Base-by-base conservation (phyloP, 495 filamentous ascomycete genomes). In the Aspergillus sclerotiicarbonarius region DNA sequence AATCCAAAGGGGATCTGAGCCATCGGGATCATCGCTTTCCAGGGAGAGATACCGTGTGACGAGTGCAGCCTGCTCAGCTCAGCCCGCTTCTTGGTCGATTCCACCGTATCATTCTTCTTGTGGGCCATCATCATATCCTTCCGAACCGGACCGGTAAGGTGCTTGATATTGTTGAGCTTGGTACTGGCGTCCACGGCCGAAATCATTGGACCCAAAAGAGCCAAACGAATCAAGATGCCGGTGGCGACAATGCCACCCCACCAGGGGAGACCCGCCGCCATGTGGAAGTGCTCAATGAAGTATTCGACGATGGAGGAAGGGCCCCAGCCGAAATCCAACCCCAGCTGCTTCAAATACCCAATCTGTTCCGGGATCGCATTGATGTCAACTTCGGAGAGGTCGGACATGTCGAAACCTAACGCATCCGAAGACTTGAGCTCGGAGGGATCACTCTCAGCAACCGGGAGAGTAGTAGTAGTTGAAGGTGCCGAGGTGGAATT, bases 311-410 rank as follows among this genome's bases (percentile, higher is more conserved):
- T 57, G 1, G 84, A 66, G 0, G 90, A 87, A 3, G 87, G 80
- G 20, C 94, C 92, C 77, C 77, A 91, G 64, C 92, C 90, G 64
- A 84, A 97, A 60, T 96, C 90, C 19, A 98, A 72, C 1, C 94
- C 94, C 19, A 96, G 73, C 0, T 82, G 80, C 62, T 89, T 87
- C 51, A 98, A 79, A 63, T 90, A 96, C 51, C 94, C 94, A 58
- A 94, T 86, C 18, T 83, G 76, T 60, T 90, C 88, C 18, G 88
- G 82, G 41, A 89, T 80, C 30, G 77, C 65, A 25, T 67, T 66
- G 51, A 77, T 71, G 51, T 75, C 75, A 4, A 82, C 53, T 29
- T 73, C 70, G 12, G 66, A 52, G 8, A 74, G 47, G 33, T 72
- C 68, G 8, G 57, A 46, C 25, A 25, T 5, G 25, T 25, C 25